Evolutionary conservation across 805 yeast species (phyloP), one percentile per base, ranked within the genome.

Genomic region (Kluyveromyces lactis): DNA sequence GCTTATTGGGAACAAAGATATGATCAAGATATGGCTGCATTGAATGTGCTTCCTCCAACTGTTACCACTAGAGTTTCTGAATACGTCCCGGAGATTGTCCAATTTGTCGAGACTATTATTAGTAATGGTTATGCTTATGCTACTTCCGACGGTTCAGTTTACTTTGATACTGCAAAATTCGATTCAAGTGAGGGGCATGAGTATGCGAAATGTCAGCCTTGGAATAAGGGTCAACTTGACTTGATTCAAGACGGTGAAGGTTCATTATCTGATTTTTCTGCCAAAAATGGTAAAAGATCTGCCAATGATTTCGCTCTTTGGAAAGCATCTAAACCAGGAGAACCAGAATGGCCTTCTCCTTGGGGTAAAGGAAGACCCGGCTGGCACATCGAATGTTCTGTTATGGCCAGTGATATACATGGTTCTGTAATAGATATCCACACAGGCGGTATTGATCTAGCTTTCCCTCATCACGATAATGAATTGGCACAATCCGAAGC

Each of bases 311-410:
- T 92, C 64, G 98, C 98, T 1, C 71, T 92, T 26, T 92, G 98
- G 98, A 92, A 92, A 60, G 77, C 89, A 0, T 83, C 95, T 6
- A 92, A 92, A 59, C 90, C 95, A 6, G 98, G 98, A 52, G 98
- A 92, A 66, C 98, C 98, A 18, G 74, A 78, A 35, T 92, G 97
- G 97, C 75, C 71, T 4, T 86, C 96, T 2, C 89, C 90, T 19
- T 92, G 97, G 97, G 98, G 98, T 18, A 70, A 70, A 43, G 98
- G 98, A 39, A 81, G 98, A 61, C 98, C 98, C 11, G 98, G 98
- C 3, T 92, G 98, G 98, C 98, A 92, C 61, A 92, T 92, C 60
- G 98, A 92, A 66, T 92, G 98, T 72, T 87, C 97, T 7, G 98
- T 92, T 16, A 92, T 92, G 98, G 97, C 97, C 1, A 74, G 87